Evolutionary conservation across 129 eudicot genomes (phyloP), one percentile per base, ranked within the genome.

Genomic region (Heracleum sosnowskyi): DNA sequence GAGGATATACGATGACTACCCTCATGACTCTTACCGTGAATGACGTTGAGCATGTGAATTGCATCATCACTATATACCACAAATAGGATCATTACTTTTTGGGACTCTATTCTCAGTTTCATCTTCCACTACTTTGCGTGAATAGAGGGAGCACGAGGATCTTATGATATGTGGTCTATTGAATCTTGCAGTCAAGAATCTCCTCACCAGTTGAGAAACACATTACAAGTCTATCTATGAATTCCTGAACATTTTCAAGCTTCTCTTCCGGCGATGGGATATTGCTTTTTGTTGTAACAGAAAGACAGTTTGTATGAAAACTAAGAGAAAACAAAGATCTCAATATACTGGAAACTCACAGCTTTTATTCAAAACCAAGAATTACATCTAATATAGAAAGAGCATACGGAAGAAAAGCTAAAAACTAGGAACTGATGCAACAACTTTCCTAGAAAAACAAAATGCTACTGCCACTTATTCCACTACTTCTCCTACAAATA

Each of bases 121-220:
- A 74, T 80, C 24, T 69, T 83, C 86, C 86, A 84, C 33, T 69
- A 76, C 13, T 36, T 82, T 88, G 36, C 86, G 77, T 55, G 87
- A 82, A 37, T 91, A 87, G 33, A 93, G 91, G 20, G 97, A 84
- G 84, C 98, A 95, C n/a, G 98, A 97, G 51, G 98, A 86, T 74
- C 91, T 81, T 75, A 90, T 88, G 37, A 91, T 76, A 79, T 79
- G 89, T 60, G 88, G 88, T 96, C 89, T 81, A 82, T 84, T 87
- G 90, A 55, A 77, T 77, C 84, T 85, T 91, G 70, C 82, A 75
- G 36, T 89, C 97, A 1, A 84, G 76, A 74, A 81, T 79, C 41
- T 86, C 97, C 81, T 87, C 93, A 29, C 85, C 82, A 15, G 74
- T 83, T 72, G 90, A 82, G 69, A 86, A 71, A 83, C 81, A 57